phyloP scores from a whole-genome alignment of 1,139 yeast species.

The Hansenula anomala region DNA sequence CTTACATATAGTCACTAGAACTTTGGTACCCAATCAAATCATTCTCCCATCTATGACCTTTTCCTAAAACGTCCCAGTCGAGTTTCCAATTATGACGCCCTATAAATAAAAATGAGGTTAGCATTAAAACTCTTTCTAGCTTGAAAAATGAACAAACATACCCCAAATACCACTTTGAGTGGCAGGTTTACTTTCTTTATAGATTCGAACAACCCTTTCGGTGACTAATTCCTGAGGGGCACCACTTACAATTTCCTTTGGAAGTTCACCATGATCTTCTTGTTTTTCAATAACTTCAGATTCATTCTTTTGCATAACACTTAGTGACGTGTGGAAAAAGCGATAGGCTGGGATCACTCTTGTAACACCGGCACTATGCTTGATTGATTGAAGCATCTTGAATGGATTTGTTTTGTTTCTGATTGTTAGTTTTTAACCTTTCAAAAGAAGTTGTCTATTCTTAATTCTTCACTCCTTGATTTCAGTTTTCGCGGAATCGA shows the following conservation, averaged over 20 bases:
- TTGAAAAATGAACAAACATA: constrained; percentile 3
- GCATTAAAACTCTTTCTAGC: not conserved
- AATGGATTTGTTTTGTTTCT: too few relatives aligned
- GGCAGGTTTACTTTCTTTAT: constrained; percentile 73
- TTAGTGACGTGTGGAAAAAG: not conserved
- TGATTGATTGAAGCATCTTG: not conserved
- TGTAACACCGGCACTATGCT: not conserved
- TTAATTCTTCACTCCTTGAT: too few relatives aligned
- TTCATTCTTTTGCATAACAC: not conserved
- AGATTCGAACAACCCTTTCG: constrained; percentile 71
- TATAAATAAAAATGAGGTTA: not conserved
- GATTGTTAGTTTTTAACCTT: too few relatives aligned
- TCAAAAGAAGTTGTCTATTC: too few relatives aligned
- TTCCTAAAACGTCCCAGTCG: constrained; percentile 79
- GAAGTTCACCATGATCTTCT: constrained; percentile 24
- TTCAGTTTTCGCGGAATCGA: too few relatives aligned
- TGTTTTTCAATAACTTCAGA: constrained; percentile 12
- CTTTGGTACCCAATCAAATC: constrained; percentile 86
- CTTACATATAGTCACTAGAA: constrained; percentile 68
- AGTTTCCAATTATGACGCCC: constrained; percentile 60
- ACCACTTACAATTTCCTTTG: constrained; percentile 69
- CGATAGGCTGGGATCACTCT: not conserved
- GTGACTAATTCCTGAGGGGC: constrained; percentile 67
- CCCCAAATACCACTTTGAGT: constrained; percentile 64
- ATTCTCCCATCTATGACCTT: constrained; percentile 86